phyloP scores from a whole-genome alignment of 75 land plant genomes.

The Sequoiadendron giganteum region DNA sequence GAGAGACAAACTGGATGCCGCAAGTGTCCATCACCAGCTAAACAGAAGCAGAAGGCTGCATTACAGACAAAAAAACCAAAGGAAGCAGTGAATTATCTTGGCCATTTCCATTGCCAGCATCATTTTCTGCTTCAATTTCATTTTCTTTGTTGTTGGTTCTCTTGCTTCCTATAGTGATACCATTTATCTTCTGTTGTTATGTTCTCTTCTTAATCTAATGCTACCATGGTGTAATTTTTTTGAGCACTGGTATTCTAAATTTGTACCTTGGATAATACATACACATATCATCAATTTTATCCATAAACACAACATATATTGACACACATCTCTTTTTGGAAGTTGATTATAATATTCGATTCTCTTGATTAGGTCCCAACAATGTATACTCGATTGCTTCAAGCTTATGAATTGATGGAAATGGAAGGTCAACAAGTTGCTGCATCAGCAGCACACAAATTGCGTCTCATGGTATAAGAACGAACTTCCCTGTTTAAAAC shows the following conservation, averaged over 20 bases:
- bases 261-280: neutral
- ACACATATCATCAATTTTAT: neutral
- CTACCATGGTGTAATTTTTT: neutral
- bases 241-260: neutral
- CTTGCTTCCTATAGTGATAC: neutral
- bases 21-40: neutral
- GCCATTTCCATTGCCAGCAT: neutral
- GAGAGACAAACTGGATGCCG: neutral
- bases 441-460: slow-evolving; percentile 72
- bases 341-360: neutral
- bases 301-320: neutral
- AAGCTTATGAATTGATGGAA: slow-evolving; percentile 93
- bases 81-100: neutral
- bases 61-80: neutral
- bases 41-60: neutral
- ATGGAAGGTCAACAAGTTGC: slow-evolving; percentile 55
- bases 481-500: neutral
- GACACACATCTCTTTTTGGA: neutral
- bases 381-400: slow-evolving; percentile 84
- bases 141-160: neutral
- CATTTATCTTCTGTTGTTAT: neutral
- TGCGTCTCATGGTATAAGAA: slow-evolving; percentile 86
- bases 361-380: slow-evolving; percentile 82
- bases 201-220: neutral
- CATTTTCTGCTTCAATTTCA: neutral